Base-by-base conservation (phyloP, 495 filamentous ascomycete species). In the Venustampulla echinocandica region DNA sequence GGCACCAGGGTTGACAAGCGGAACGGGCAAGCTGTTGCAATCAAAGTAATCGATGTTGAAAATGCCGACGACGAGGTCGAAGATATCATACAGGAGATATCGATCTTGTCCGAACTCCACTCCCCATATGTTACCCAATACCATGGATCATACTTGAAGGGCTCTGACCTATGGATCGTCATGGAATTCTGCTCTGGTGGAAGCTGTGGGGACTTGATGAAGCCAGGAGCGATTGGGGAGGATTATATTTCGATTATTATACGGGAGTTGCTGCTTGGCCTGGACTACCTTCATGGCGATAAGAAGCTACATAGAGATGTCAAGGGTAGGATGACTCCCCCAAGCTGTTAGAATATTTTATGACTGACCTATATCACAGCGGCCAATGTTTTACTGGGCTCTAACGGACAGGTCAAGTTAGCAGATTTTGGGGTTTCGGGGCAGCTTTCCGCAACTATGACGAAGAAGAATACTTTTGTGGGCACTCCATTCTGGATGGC, bases 401-500 rank as follows among this genome's bases (percentile, higher is more conserved):
- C 87, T 21, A 90, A 83, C 57, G 93, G 92, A 3, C 88, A 96
- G 64, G 92, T 98, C 46, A 98, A 98, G 63, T 69, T 98, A 47
- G 92, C 92, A 7, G 92, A 98, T 65, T 98, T 98, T 66, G 92
- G 92, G 35, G 92, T 98, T 13, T 95, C 90, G 18, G 89, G 90
- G 11, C 92, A 98, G 59, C 72, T 98, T n/a, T 90, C 90, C 18
- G 87, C 88, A 1, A 96, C 92, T n/a, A 97, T 96, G 86, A 95
- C 93, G 19, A 95, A 96, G 68, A 95, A 95, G 64, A 98, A 97
- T 59, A 98, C 92, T 0, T 98, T 98, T 61, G 92, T 98, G 18
- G 92, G 92, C 11, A 97, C 92, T 2, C 92, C 92, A 0, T 98
- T 96, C 66, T 98, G 92, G 92, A 98, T 98, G 92, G 92, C 92